phyloP scores from a whole-genome alignment of 2,329 filamentous ascomycete genomes.

The Hypoxylon sp. region DNA sequence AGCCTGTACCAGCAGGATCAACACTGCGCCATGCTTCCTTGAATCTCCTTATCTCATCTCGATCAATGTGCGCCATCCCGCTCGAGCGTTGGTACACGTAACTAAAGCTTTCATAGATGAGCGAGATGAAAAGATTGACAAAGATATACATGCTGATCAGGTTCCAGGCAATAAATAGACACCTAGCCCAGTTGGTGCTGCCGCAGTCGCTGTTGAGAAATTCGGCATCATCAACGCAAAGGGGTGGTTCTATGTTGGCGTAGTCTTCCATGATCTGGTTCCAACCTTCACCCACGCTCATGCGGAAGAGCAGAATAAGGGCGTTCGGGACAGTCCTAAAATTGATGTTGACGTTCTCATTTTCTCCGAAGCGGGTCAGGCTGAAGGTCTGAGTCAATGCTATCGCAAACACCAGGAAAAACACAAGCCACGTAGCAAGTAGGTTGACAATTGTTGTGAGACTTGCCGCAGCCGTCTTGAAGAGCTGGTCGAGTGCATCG shows the following conservation, averaged over 20 bases:
- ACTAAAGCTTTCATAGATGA: constrained; percentile 99
- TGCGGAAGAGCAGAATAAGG: constrained; percentile 91
- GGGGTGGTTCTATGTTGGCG: constrained; percentile 81
- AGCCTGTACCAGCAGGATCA: constrained; percentile 91
- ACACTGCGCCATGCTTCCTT: constrained; percentile 98
- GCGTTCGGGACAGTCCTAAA: constrained; percentile 95
- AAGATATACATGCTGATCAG: constrained; percentile 99
- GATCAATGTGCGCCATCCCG: constrained; percentile 88
- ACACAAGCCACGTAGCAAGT: constrained; percentile 95
- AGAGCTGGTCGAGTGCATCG: constrained; percentile 96
- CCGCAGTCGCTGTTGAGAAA: constrained; percentile 96
- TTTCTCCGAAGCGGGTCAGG: constrained; percentile 84
- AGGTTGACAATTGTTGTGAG: constrained; percentile 91
- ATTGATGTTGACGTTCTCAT: constrained; percentile 85
- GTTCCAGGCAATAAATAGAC: constrained; percentile 96
- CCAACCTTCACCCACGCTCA: constrained; percentile 96
- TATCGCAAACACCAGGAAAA: constrained; percentile 97
- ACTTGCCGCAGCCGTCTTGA: constrained; percentile 98
- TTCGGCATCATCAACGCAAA: constrained; percentile 78
- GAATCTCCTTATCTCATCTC: constrained; percentile 95
- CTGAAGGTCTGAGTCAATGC: constrained; percentile 97
- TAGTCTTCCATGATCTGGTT: constrained; percentile 98
- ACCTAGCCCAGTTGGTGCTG: constrained; percentile 87
- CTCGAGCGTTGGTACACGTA: constrained; percentile 98
- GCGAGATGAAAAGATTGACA: constrained; percentile 96